Conservation (phyloP, 441 rosid genomes). For the Oxalis stricta region DNA sequence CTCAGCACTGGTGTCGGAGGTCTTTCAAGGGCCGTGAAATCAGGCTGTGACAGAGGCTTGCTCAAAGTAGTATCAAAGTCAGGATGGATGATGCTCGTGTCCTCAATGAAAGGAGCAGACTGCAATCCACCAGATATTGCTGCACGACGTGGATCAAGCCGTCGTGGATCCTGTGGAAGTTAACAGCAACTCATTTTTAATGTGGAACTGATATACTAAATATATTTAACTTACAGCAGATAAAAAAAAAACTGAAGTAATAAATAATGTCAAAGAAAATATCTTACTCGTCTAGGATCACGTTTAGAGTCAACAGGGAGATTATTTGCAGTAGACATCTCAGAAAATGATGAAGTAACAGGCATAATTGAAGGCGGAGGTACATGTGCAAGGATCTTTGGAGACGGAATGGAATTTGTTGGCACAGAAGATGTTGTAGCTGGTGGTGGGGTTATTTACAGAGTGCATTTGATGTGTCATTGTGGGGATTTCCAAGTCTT, state of each 20-base stretch:
- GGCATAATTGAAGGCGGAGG: conserved; percentile 27
- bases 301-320: conserved; percentile 62
- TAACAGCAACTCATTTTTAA: conserved; percentile 14
- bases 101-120: conserved; percentile 33
- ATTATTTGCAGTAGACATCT: conserved; percentile 32
- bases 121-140: conserved; percentile 35
- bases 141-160: conserved; percentile 83
- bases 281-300: conserved; percentile 90
- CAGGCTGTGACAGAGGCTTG: conserved; percentile 36
- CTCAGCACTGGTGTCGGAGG: conserved; percentile 20
- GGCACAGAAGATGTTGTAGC: conserved; percentile 26
- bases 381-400: conserved; percentile 28
- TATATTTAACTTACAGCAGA: not conserved
- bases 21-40: conserved; percentile 25
- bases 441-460: conserved; percentile 34
- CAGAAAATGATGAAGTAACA: conserved; percentile 31
- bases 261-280: conserved; percentile 1
- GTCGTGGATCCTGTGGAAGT: conserved; percentile 87
- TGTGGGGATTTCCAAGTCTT: conserved; percentile 32
- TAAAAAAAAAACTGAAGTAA: not conserved
- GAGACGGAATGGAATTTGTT: conserved; percentile 28
- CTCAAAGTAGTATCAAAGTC: conserved; percentile 39
- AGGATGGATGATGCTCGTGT: conserved; percentile 25
- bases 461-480: conserved; percentile 25
- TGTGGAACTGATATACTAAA: not conserved